Percentiles rank a stretch among this genome's conserved stretches.
These are phyloP conservation scores for Erysimum pusillum DNA, from an alignment of 441 rosid species.

Conservation along the genomic window DNA sequence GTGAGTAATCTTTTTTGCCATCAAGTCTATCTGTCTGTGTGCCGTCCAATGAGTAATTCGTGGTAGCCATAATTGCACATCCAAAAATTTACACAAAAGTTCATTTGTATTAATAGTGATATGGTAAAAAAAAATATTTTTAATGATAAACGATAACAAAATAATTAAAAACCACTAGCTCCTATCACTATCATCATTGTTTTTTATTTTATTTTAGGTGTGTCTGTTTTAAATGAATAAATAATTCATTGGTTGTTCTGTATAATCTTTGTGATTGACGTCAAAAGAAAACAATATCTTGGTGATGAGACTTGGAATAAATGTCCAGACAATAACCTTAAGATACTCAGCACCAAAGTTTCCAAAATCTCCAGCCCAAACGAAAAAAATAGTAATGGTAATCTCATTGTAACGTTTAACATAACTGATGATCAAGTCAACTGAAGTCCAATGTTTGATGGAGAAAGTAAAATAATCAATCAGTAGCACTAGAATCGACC, in stretches of 20 bases:
- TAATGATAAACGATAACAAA: too few species aligned
- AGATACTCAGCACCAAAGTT: background rate
- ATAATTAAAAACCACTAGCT: too few species aligned
- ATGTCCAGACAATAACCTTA: background rate
- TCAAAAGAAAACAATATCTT: constrained; percentile 17
- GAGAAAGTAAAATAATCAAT: constrained; percentile 14
- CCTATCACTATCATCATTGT: background rate
- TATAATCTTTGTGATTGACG: constrained; percentile 12
- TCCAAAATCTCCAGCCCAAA: constrained; percentile 7
- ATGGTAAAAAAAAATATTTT: too few species aligned
- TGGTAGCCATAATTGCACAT: background rate
- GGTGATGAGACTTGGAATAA: constrained; percentile 7
- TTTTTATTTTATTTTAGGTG: background rate
- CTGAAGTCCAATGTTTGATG: constrained; percentile 21
- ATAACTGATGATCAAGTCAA: background rate
- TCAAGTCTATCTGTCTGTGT: background rate
- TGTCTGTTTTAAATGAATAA: background rate
- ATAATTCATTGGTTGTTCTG: constrained; percentile 1
- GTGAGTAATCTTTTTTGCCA: constrained; percentile 2
- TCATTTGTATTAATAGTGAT: too few species aligned
- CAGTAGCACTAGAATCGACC: constrained; percentile 71
- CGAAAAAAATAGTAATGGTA: background rate
- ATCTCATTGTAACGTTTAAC: background rate
- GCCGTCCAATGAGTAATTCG: constrained; percentile 2
- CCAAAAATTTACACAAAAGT: too few species aligned